Evolutionary conservation across 805 yeast genomes (phyloP), one percentile per base, ranked within the genome.

Genomic region (Suhomyces tanzawaensis): DNA sequence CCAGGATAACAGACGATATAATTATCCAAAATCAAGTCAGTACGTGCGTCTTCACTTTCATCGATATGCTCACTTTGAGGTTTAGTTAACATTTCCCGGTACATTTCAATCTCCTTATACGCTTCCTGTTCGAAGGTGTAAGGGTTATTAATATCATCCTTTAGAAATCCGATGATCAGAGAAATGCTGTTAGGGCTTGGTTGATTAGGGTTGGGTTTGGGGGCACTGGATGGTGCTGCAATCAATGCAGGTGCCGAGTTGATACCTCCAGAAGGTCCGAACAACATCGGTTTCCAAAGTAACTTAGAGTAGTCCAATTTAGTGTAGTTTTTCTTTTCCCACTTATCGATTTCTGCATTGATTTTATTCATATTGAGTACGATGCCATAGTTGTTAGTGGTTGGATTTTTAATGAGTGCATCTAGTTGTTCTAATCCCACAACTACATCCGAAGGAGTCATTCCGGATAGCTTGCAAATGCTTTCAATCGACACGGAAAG

Each of bases 261-360:
- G 24, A 87, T 81, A 11, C 95, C 95, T 16, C 93, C 88, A 0
- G 90, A 82, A 0, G 93, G 91, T 0, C 95, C 95, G 50, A 79
- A 74, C n/a, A 85, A 73, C 60, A 85, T 72, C 1, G 90, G 89
- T 49, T 83, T 85, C 95, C 96, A 88, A 11, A 87, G 45, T 11
- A 88, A 62, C 29, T 71, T 69, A 0, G 65, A 62, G 3, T 78
- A 73, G 29, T 80, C 69, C n/a, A 87, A 48, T 22, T 54, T 56
- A 12, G 71, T 70, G 43, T 81, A 78, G 0, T 63, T 61, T 48
- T 82, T 85, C 3, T 57, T 36, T 37, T 74, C 72, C 84, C 86
- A 81, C 18, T 66, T 62, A 0, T 36, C 36, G 3, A 82, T 66
- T 0, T 71, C 64, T 11, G 47, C 39, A 19, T 72, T 59, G 4